A percentile compares a stretch with the other conserved stretches of the same genome.
Evolutionary conservation across 768 basidiomycete genomes (phyloP).

Genomic region (Kwoniella botswanensis): DNA sequence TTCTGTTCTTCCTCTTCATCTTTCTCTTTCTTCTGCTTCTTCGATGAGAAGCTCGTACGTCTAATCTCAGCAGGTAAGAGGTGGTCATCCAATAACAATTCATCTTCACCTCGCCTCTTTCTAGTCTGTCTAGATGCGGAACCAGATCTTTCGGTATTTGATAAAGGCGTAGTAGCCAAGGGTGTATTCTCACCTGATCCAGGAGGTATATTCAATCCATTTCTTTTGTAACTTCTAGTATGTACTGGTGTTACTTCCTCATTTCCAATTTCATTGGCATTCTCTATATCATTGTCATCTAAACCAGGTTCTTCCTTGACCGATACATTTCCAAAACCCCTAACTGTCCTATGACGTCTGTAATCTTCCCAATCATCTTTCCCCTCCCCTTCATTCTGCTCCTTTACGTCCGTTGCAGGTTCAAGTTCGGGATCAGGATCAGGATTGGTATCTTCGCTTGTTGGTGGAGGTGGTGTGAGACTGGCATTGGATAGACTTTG

Average conservation of each 20-base stretch:
- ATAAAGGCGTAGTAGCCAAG: slow-evolving; percentile 18
- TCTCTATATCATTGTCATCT: slow-evolving; percentile 41
- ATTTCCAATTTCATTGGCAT: slow-evolving; percentile 28
- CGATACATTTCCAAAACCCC: slow-evolving; percentile 28
- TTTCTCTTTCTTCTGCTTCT: slow-evolving; percentile 7
- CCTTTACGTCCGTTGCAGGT: slow-evolving; percentile 58
- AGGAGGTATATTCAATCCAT: slow-evolving; percentile 6
- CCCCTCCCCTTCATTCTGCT: slow-evolving; percentile 15
- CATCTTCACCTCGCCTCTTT: slow-evolving; percentile 45
- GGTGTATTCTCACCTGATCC: slow-evolving; percentile 16
- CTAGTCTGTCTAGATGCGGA: slow-evolving; percentile 29
- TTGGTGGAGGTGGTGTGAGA: slow-evolving; percentile 66
- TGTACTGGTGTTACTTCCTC: slow-evolving; percentile 23
- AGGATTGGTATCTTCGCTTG: slow-evolving; percentile 64
- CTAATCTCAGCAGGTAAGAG: slow-evolving; percentile 41
- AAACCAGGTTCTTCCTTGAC: slow-evolving; percentile 52
- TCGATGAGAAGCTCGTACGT: slow-evolving; percentile 14
- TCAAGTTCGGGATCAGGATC: slow-evolving; percentile 39
- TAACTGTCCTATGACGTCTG: slow-evolving; percentile 31
- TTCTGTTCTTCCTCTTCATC: slow-evolving; percentile 24
- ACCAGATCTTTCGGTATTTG: slow-evolving; percentile 18
- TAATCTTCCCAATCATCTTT: slow-evolving; percentile 39
- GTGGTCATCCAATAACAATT: slow-evolving; percentile 48
- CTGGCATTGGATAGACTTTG: slow-evolving; percentile 60
- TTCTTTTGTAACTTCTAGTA: slow-evolving; percentile 14